Base-by-base conservation (phyloP, 2,329 filamentous ascomycete species). In the Ascochyta clinopodiicola region DNA sequence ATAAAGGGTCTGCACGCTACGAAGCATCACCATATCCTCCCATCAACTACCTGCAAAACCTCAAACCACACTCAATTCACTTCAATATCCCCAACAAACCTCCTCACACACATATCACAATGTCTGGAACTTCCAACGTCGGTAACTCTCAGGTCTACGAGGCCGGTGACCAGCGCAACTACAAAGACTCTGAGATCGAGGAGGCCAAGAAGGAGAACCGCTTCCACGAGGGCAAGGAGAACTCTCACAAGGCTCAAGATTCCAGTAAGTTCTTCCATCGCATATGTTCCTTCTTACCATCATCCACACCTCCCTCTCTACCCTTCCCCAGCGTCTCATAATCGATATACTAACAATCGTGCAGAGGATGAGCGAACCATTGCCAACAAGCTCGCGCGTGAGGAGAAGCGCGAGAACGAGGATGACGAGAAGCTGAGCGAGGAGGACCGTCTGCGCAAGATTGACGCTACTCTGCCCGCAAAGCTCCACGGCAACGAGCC, bases 111-210 rank as follows among this genome's bases (percentile, higher is more conserved):
- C 51, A 49, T 44, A 47, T 53, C 64, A 81, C 51, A 64, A 82
- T 84, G 80, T 80, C 78, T 66, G 78, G 79, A 67, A 78, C 75
- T 51, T 90, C 88, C 54, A 88, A 81, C 71, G 89, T 94, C 71
- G 91, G 90, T 64, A 82, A 80, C 73, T 68, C 77, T 60, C 74
- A 77, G 57, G 78, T 91, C 73, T 93, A 95, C 78, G 89, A 93
- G 78, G 87, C 83, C 53, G 88, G 87, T 55, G 90, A 95, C 77
- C 90, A 95, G 76, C 84, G 85, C 67, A 91, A 86, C 73, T 73
- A 77, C 59, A 83, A 85, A 59, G 72, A 83, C 56, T 80, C 83
- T 2, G 78, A 83, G 58, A 77, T 81, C 37, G 76, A 82, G 22
- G 79, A 81, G 19, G 79, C 84, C 46, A 78, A 82, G 50, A 77